A percentile compares a stretch with the other conserved stretches of the same genome.
phyloP scores from a whole-genome alignment of 2,329 filamentous ascomycete species.

The Stachybotrys echinatus region DNA sequence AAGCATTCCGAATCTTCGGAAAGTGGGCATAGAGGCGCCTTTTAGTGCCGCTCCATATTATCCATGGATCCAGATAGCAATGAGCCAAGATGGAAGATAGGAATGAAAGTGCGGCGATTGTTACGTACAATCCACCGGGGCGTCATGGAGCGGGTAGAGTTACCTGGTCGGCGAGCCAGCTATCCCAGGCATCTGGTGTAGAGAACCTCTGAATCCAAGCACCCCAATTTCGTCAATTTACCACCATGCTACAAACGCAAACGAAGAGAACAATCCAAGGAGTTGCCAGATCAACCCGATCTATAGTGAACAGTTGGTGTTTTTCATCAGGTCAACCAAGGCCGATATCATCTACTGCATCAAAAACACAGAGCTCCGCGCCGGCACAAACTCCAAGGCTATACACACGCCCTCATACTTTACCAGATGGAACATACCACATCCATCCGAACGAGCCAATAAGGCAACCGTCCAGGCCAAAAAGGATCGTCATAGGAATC shows the following conservation, averaged over 20 bases:
- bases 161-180: too few species aligned
- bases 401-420: background rate
- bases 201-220: too few species aligned
- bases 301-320: background rate
- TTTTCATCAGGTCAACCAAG: background rate
- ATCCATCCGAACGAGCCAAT: background rate
- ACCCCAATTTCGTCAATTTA: too few species aligned
- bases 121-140: too few species aligned
- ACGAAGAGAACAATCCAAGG: background rate
- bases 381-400: background rate
- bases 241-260: background rate
- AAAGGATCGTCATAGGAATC: slow-evolving; percentile 39
- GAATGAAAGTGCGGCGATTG: too few species aligned
- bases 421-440: background rate
- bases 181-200: too few species aligned
- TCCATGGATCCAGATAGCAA: background rate
- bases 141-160: too few species aligned
- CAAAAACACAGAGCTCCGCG: background rate
- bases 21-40: background rate
- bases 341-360: background rate
- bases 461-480: slow-evolving; percentile 5
- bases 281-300: background rate
- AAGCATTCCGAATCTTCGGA: background rate
- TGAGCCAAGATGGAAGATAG: too few species aligned
- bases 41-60: too few species aligned